Conservation (phyloP, 1,139 yeast species). For the Candida mesenterica region DNA sequence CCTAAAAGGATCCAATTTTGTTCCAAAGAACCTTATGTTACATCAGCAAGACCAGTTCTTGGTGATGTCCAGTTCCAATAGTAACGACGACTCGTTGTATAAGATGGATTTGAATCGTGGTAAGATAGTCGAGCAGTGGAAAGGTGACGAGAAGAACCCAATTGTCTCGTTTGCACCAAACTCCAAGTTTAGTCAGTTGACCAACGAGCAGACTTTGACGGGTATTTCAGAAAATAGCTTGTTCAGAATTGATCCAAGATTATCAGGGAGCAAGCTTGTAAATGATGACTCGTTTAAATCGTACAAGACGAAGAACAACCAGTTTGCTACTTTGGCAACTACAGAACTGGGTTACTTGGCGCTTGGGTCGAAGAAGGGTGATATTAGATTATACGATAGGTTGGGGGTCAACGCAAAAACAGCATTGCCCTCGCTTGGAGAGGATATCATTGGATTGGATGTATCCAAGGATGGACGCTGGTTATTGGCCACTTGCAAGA, state of each 20-base stretch:
- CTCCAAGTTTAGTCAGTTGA: conserved; percentile 68
- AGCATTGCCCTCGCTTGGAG: conserved; percentile 78
- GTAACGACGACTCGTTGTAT: conserved; percentile 45
- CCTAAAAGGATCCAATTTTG: conserved; percentile 51
- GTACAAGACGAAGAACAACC: conserved; percentile 45
- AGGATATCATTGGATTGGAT: conserved; percentile 63
- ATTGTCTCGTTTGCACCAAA: conserved; percentile 65
- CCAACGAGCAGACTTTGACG: conserved; percentile 68
- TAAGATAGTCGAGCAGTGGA: conserved; percentile 81
- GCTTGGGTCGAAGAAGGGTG: conserved; percentile 74
- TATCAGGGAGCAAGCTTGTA: conserved; percentile 53
- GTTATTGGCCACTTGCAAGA: conserved; percentile 75
- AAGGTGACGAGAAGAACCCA: conserved; percentile 41
- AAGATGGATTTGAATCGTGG: conserved; percentile 81
- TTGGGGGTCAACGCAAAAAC: conserved; percentile 77
- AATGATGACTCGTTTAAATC: conserved; percentile 39
- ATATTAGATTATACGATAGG: conserved; percentile 67
- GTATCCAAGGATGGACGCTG: conserved; percentile 80
- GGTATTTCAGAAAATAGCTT: conserved; percentile 67
- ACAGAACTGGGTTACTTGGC: conserved; percentile 75
- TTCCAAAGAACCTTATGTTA: conserved; percentile 68
- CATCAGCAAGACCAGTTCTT: conserved; percentile 71
- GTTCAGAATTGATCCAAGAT: conserved; percentile 77
- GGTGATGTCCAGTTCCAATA: conserved; percentile 52
- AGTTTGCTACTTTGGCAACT: conserved; percentile 64